phyloP scores from a whole-genome alignment of 768 basidiomycete species.

The Krasilnikovozyma curviuscula region DNA sequence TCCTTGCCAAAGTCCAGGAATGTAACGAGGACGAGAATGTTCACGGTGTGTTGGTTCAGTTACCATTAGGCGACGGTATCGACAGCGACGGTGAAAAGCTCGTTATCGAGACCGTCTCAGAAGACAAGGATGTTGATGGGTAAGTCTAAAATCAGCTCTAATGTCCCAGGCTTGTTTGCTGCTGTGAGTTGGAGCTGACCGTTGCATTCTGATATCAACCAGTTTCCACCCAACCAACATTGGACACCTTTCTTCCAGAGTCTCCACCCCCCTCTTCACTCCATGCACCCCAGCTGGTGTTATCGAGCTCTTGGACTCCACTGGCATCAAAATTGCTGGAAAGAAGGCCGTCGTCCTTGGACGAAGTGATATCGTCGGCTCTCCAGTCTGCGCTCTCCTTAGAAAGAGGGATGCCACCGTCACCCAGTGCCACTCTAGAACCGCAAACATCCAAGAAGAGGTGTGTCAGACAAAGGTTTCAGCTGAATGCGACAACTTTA shows the following conservation, averaged over 20 bases:
- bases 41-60: conserved; percentile 83
- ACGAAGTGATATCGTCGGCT: conserved; percentile 93
- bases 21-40: conserved; percentile 66
- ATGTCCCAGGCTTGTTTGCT: background rate
- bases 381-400: conserved; percentile 77
- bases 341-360: conserved; percentile 75
- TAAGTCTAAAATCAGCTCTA: conserved; percentile 26
- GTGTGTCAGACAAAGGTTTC: conserved; percentile 30
- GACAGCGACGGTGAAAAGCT: conserved; percentile 60
- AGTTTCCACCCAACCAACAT: conserved; percentile 99
- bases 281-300: conserved; percentile 93
- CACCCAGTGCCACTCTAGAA: conserved; percentile 88
- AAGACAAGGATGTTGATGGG: conserved; percentile 95
- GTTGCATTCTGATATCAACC: background rate
- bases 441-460: conserved; percentile 57
- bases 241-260: conserved; percentile 77
- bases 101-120: conserved; percentile 85
- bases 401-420: conserved; percentile 83
- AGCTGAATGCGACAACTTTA: background rate
- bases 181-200: background rate
- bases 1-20: conserved; percentile 55
- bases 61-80: conserved; percentile 73
- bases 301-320: conserved; percentile 71
- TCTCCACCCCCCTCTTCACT: conserved; percentile 67
- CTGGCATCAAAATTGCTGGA: conserved; percentile 57